Base-by-base conservation (phyloP, 768 basidiomycete species). In the Mycena galopus region DNA sequence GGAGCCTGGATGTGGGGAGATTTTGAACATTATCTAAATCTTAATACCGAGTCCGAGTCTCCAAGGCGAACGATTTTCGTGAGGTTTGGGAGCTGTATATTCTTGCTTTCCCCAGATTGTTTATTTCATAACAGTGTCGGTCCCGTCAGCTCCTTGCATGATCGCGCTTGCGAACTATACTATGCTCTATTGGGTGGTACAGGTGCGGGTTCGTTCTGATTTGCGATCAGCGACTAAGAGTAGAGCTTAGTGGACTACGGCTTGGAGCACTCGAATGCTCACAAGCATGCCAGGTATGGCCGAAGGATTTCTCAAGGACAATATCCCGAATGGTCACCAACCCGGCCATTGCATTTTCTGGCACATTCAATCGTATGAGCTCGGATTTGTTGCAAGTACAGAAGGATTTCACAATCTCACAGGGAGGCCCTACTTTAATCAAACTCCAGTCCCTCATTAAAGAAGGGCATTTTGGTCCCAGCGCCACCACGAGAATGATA, bases 101-200 rank as follows among this genome's bases (percentile, higher is more conserved):
- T 25, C 30, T 29, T 71, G 30, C 35, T 7, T 17, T 39, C 25
- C 32, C 29, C 25, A n/a, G 47, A 44, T 37, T 27, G 32, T 23
- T 55, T 47, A 55, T 12, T n/a, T 21, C 33, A 55, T 9, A 29
- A 29, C 69, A 88, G 88, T 58, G 83, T 87, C 7, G 88, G 88
- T 1, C 86, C 87, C 30, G 86, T 87, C 39, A 88, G 88, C 76
- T 88, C 87, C 1, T 71, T 89, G 56, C 88, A 88, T 66, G 88
- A 89, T 73, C 76, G 88, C 50, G 88, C 88, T 17, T 88, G 88
- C 75, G 87, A 89, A 73, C 76, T 88, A 12, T 88, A 83, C 78
- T 87, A 87, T 73, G 78, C 82, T 9, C 72, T 89, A 14, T 70
- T 79, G 27, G 88, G 88, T 9, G 88, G 87, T 4, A 85, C 78